Base-by-base conservation (phyloP, 1,284 basidiomycete genomes). In the Tausonia pullulans region DNA sequence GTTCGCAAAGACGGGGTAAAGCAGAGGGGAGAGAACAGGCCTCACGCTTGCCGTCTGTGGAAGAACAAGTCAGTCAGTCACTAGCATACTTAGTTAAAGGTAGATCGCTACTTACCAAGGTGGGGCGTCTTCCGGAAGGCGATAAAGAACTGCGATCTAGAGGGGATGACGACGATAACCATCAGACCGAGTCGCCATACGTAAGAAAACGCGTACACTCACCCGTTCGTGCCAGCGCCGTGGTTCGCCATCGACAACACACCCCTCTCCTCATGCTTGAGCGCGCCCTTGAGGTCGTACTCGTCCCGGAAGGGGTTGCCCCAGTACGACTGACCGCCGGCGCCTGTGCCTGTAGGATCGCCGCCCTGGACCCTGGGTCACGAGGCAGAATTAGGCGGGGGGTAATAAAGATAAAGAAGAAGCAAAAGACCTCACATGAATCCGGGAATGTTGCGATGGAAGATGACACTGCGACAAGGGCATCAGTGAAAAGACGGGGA, bases 251-350 rank as follows among this genome's bases (percentile, higher is more conserved):
- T 69, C 58, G 74, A 87, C 52, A 97, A 69, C 5, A 78, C 74
- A 3, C 93, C 93, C 9, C 93, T 81, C 53, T 81, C 79, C 68
- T 92, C 90, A 71, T 94, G 91, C 74, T 87, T 87, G 27, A 84
- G 88, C 2, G 91, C 90, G 58, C 85, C 85, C 74, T 90, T 92
- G 68, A 88, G 74, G 71, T 87, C 85, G 71, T 88, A 84, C 76
- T 98, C 95, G 72, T 98, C 95, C 63, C 92, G 82, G 78, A 99
- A 99, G 5, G 90, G 88, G 40, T 87, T 89, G 4, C 89, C 92
- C 95, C 95, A 98, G 73, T 85, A 87, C n/a, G 90, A 93, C 72
- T 89, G 80, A 5, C 95, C 95, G 4, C 95, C 96, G 43, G 88
- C 80, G 0, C 96, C 95, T 2, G 94, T 98, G 0, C 96, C 95